Percentiles rank a stretch among this genome's conserved stretches.
Conservation (phyloP, 2,329 filamentous ascomycete species). For the Cadophora malorum region DNA sequence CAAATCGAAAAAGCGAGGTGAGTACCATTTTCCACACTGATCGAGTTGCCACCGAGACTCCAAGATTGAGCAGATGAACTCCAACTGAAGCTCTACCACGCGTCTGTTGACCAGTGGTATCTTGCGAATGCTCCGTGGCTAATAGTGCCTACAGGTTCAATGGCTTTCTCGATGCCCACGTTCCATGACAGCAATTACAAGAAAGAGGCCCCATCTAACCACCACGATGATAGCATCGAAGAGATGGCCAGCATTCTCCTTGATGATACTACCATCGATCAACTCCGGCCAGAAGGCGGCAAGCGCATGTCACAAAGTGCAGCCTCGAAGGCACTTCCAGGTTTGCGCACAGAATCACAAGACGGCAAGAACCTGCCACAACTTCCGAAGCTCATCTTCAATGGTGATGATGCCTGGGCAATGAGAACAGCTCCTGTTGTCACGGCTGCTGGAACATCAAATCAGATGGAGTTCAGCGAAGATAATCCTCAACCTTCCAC, state of each 20-base stretch:
- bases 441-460: constrained; percentile 26
- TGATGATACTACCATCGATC: constrained; percentile 34
- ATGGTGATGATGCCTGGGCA: constrained; percentile 34
- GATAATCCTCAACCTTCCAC: constrained; percentile 11
- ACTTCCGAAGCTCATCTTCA: constrained; percentile 31
- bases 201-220: constrained; percentile 11
- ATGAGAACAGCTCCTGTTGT: constrained; percentile 30
- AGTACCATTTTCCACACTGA: background rate
- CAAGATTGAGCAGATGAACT: background rate
- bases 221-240: constrained; percentile 37
- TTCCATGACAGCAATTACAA: constrained; percentile 20
- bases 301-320: constrained; percentile 31
- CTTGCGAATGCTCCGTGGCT: background rate
- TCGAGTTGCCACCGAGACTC: background rate
- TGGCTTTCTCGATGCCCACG: constrained; percentile 10
- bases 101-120: background rate
- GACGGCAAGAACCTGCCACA: constrained; percentile 31
- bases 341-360: constrained; percentile 6
- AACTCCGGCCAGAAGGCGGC: constrained; percentile 27
- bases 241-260: constrained; percentile 38
- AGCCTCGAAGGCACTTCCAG: constrained; percentile 18
- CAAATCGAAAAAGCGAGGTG: constrained; percentile 27
- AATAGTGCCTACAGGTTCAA: constrained; percentile 4
- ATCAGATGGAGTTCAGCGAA: constrained; percentile 21
- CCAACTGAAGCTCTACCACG: background rate